Evolutionary conservation across 768 basidiomycete genomes (phyloP), one percentile per base, ranked within the genome.

Genomic region (Floccularia luteovirens): DNA sequence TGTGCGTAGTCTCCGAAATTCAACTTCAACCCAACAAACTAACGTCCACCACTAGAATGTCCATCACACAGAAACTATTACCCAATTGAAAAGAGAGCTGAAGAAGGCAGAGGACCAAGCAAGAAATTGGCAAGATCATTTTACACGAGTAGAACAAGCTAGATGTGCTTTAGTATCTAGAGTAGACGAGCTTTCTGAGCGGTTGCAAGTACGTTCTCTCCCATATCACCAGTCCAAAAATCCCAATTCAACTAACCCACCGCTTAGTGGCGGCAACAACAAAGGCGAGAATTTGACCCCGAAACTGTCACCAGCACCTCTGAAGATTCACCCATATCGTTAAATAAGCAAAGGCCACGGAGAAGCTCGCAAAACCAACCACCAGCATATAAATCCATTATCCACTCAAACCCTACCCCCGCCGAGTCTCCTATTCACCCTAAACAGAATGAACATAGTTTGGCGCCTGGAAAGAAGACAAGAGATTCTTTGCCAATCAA

Each of bases 71-170:
- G 77, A 82, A 36, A 75, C 75, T 4, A 76, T 83, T 38, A 54
- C 67, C 1, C 77, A 77, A 39, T 64, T 86, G 22, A 73, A 75
- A 19, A 69, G 79, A 36, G 83, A 89, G 53, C 64, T 74, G 0
- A 62, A 59, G 0, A 82, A 86, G 39, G 85, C 82, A 82, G 85
- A 84, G 56, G 75, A 79, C 36, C 85, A 87, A 49, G 74, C 82
- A 0, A 65, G 67, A 39, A 81, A 81, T 48, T 88, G 85, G 85
- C 86, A 87, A 55, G 83, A 84, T 16, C 82, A 85, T 48, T 87
- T 84, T 55, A 62, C 79, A 25, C 75, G 82, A 12, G 80, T 84
- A 32, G 83, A 88, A 45, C 68, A 79, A 41, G 82, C 86, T 42
- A 71, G 82, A 41, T 72, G 69, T 22, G 66, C 67, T 4, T 67